A percentile compares a stretch with the other conserved stretches of the same genome.
Evolutionary conservation across 129 eudicot genomes (phyloP).

Genomic region (Ambrosia artemisiifolia): DNA sequence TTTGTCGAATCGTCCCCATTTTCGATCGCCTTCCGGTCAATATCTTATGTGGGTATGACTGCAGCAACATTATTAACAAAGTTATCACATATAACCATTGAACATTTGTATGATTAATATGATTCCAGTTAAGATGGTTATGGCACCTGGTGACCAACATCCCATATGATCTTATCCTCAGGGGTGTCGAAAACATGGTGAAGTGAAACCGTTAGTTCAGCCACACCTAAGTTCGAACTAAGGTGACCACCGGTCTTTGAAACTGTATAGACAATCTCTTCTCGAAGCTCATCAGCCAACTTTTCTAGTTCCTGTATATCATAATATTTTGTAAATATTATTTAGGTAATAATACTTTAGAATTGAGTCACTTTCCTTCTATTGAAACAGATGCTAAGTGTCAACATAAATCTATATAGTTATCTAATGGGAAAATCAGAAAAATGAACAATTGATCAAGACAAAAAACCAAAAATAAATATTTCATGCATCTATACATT

Average conservation of each 20-base stretch:
- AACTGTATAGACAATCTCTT: conserved; percentile 42
- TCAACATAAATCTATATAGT: too few relatives aligned
- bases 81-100: neutral
- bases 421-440: too few relatives aligned
- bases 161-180: conserved; percentile 54
- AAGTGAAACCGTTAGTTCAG: conserved; percentile 52
- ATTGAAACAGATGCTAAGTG: neutral
- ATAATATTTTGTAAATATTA: neutral
- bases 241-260: conserved; percentile 60
- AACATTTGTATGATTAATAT: neutral
- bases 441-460: too few relatives aligned
- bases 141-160: conserved; percentile 63
- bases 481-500: too few relatives aligned
- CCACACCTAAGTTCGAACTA: conserved; percentile 54
- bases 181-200: conserved; percentile 62
- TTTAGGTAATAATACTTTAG: neutral
- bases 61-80: neutral
- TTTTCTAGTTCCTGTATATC: conserved; percentile 37
- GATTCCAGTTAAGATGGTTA: neutral
- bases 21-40: conserved; percentile 55
- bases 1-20: conserved; percentile 51
- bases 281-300: conserved; percentile 46
- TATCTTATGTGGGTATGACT: conserved; percentile 62
- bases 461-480: too few relatives aligned
- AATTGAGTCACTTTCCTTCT: neutral